Conservation (phyloP, 2,329 filamentous ascomycete genomes). For the Metarhizium humberi region DNA sequence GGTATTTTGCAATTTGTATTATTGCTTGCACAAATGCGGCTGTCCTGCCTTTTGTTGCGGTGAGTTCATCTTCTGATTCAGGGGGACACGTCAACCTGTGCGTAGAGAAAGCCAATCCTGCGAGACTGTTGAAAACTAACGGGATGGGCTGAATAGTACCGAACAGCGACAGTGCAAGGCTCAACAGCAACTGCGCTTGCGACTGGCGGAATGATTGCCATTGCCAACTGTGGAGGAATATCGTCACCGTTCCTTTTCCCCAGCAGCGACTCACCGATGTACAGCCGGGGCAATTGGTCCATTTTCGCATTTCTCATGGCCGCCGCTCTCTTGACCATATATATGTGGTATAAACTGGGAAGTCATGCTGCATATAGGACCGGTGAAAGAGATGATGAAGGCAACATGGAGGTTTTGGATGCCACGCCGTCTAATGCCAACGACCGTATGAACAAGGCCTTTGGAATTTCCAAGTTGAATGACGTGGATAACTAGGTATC, state of each 20-base stretch:
- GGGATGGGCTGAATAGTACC: conserved; percentile 13
- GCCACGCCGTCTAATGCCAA: conserved; percentile 5
- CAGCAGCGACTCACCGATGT: conserved; percentile 19
- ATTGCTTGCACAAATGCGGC: conserved; percentile 24
- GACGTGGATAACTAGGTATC: not conserved
- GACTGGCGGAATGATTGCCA: conserved; percentile 24
- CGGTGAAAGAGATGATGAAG: conserved; percentile 11
- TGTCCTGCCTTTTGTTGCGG: conserved; percentile 22
- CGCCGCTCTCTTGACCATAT: conserved; percentile 16
- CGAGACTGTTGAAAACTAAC: not conserved
- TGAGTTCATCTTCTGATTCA: conserved; percentile 11
- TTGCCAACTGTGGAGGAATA: conserved; percentile 24
- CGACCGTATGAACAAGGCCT: conserved; percentile 13
- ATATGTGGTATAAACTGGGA: conserved; percentile 22
- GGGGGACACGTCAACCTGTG: not conserved
- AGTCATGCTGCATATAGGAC: conserved; percentile 20
- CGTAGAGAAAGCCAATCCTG: not conserved
- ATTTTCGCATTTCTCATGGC: conserved; percentile 20
- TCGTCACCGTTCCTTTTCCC: conserved; percentile 25
- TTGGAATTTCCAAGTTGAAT: conserved; percentile 10
- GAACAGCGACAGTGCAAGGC: conserved; percentile 22
- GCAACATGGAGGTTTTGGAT: conserved; percentile 15
- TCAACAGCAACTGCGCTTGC: conserved; percentile 23
- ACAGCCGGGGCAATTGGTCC: conserved; percentile 25
- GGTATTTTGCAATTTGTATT: conserved; percentile 21